Percentiles rank a stretch among this genome's conserved stretches.
phyloP scores from a whole-genome alignment of 2,329 filamentous ascomycete genomes.

The Aspergillus ochraceus region DNA sequence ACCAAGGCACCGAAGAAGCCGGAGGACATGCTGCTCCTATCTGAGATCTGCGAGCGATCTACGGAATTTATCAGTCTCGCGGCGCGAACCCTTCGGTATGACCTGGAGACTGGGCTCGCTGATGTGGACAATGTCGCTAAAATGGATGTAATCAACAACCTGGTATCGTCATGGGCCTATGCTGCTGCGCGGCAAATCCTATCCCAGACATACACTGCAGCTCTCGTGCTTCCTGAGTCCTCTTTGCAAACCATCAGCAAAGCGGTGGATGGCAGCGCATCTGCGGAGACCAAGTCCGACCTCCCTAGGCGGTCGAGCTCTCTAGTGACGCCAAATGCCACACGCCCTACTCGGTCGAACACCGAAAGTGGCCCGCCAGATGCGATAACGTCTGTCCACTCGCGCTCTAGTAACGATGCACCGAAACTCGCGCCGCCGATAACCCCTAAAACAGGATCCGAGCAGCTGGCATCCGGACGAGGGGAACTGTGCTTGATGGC shows the following conservation, averaged over 20 bases:
- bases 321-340: constrained; percentile 23
- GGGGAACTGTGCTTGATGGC: constrained; percentile 81
- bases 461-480: constrained; percentile 78
- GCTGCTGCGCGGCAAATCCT: constrained; percentile 45
- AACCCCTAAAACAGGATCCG: constrained; percentile 59
- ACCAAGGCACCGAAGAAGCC: constrained; percentile 57
- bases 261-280: constrained; percentile 19
- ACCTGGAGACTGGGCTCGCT: constrained; percentile 66
- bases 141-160: constrained; percentile 43
- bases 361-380: constrained; percentile 32
- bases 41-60: constrained; percentile 80
- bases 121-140: constrained; percentile 37
- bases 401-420: constrained; percentile 45
- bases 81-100: constrained; percentile 75
- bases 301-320: constrained; percentile 44
- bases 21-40: constrained; percentile 77
- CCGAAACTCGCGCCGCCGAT: constrained; percentile 42
- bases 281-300: constrained; percentile 26
- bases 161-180: constrained; percentile 50
- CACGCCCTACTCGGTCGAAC: constrained; percentile 27
- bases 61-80: constrained; percentile 81
- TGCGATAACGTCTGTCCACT: constrained; percentile 33
- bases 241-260: constrained; percentile 33
- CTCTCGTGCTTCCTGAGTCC: constrained; percentile 37
- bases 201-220: constrained; percentile 39